phyloP scores from a whole-genome alignment of 352 stramenopile species.

The Blastocystis sp. region DNA sequence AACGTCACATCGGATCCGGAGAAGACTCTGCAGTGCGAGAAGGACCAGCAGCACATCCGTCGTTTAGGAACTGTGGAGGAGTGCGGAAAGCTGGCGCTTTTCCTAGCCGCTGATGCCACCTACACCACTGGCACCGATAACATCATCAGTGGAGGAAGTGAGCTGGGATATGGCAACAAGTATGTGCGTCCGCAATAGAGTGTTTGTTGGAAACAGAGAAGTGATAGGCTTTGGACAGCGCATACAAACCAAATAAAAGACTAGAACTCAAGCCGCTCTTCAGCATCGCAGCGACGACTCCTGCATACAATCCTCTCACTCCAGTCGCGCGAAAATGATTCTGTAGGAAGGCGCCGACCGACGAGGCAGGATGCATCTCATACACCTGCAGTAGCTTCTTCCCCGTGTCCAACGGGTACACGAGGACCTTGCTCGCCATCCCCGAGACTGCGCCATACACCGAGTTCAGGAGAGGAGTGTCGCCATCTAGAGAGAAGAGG shows the following conservation, averaged over 20 bases:
- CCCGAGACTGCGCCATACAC: conserved; percentile 17
- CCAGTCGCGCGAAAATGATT: background rate
- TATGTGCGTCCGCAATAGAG: background rate
- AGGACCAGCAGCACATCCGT: conserved; percentile 52
- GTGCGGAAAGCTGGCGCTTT: conserved; percentile 56
- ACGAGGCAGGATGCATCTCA: background rate
- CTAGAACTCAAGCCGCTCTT: conserved; percentile 44
- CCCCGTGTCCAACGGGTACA: conserved; percentile 43
- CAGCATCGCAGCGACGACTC: background rate
- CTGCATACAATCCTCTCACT: conserved; percentile 4
- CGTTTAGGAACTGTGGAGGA: conserved; percentile 45
- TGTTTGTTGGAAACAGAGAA: background rate
- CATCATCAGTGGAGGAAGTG: conserved; percentile 54
- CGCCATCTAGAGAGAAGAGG: background rate
- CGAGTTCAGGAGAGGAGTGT: background rate
- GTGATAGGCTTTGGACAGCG: background rate
- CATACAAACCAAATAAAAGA: conserved; percentile 43
- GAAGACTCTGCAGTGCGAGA: conserved; percentile 27
- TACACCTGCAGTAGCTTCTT: conserved; percentile 53
- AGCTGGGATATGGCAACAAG: conserved; percentile 61
- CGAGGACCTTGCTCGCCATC: conserved; percentile 19
- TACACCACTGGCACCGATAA: conserved; percentile 57
- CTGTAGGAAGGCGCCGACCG: background rate
- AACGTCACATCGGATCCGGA: conserved; percentile 37
- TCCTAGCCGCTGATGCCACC: conserved; percentile 45